Base-by-base conservation (phyloP, 768 basidiomycete genomes). In the Favolaschia claudopus region DNA sequence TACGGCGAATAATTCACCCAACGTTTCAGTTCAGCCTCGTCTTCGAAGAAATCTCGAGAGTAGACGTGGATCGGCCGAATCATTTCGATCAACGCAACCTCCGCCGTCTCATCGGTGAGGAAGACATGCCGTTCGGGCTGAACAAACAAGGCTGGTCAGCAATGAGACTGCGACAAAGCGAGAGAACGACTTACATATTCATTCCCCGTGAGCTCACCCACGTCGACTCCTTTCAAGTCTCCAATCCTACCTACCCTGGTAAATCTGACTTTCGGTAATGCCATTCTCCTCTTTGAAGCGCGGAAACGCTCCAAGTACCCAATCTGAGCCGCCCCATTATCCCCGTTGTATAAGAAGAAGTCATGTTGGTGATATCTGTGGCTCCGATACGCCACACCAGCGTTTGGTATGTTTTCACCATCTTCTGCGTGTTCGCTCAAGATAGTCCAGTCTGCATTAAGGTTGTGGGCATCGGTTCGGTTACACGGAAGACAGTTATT, bases 361-460 rank as follows among this genome's bases (percentile, higher is more conserved):
- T 93, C 91, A 38, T 85, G 72, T 0, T 76, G 45, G 51, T 93
- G 92, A 60, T 87, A 92, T 0, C 71, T 72, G 2, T 74, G 63
- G 0, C 83, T 84, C 10, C 70, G 72, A 65, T 77, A 85, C 0
- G 76, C 70, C 24, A 90, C 56, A 0, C 85, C 88, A 8, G 34
- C 31, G 19, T 71, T 71, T 0, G 63, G n/a, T n/a, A n/a, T 55
- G 13, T 59, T 46, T 1, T 68, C 69, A n/a, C 67, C 34, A 1
- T 68, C 62, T 13, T 74, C 70, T n/a, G 70, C 73, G 31, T 55
- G 28, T 20, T 58, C 49, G 2, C 24, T 25, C 14, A 60, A 15
- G n/a, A 82, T 64, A 27, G 60, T 69, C 1, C 63, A 58, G 13
- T 72, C 68, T n/a, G 65, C 56, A 17, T 62, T 51, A 12, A 76